Percentiles rank a stretch among this genome's conserved stretches.
Evolutionary conservation across 352 stramenopile species (phyloP).

Genomic region (Phytophthora europaea): DNA sequence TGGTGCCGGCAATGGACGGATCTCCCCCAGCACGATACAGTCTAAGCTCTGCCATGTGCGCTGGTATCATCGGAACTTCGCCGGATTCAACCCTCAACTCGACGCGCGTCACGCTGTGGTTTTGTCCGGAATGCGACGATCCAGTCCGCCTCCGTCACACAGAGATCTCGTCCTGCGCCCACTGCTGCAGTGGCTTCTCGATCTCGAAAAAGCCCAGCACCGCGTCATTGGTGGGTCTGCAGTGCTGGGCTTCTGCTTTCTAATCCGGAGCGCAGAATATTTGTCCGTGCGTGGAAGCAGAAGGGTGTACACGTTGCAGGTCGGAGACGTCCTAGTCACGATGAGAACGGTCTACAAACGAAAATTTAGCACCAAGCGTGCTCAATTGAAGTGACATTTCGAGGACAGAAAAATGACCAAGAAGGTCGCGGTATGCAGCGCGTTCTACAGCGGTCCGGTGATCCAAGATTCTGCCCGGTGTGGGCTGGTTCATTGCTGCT

Average conservation of each 20-base stretch:
- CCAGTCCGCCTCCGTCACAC: neutral
- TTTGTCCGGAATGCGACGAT: neutral
- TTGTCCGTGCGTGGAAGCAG: neutral
- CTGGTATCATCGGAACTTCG: slow-evolving; percentile 15
- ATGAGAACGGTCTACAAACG: neutral
- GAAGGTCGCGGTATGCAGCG: neutral
- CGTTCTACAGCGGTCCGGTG: neutral
- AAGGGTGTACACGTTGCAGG: neutral
- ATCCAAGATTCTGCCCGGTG: neutral
- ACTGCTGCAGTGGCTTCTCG: slow-evolving; percentile 8
- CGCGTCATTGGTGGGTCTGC: slow-evolving; percentile 22
- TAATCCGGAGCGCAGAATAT: slow-evolving; percentile 10
- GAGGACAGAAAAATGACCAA: neutral
- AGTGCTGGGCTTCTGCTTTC: slow-evolving; percentile 21
- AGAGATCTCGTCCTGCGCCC: neutral
- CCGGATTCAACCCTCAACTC: slow-evolving; percentile 3
- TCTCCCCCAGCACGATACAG: neutral
- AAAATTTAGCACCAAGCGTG: neutral
- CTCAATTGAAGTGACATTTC: neutral
- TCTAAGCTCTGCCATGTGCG: slow-evolving; percentile 20
- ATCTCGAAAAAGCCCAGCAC: slow-evolving; percentile 4
- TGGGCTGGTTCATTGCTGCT: neutral
- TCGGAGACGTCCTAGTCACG: neutral
- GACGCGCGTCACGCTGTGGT: neutral
- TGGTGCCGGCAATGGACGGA: neutral